Base-by-base conservation (phyloP, 2,329 filamentous ascomycete genomes). In the Fonsecaea monophora region DNA sequence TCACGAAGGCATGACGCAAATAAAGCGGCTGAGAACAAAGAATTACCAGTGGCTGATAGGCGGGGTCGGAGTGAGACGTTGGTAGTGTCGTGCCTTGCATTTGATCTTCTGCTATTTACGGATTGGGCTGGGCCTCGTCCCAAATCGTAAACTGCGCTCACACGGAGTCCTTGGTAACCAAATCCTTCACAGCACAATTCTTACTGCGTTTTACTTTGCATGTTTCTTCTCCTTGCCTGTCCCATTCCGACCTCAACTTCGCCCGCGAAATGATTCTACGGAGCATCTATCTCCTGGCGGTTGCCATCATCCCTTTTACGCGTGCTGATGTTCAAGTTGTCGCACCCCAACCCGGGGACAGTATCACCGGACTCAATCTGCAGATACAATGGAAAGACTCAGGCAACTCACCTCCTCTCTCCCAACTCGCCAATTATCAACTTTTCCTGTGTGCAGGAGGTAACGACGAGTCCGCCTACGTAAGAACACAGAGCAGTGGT, bases 401-500 rank as follows among this genome's bases (percentile, higher is more conserved):
- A 34, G 84, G 84, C 48, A 77, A 77, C 21, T 76, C 80, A 53
- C 86, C 87, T 1, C 74, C 78, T 2, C 74, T 88, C 40, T 74
- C 82, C 7, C 80, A 85, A 64, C 78, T 89, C 50, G 75, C 78
- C 1, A 80, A 81, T 18, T 91, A 87, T 75, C 79, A 85, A 67
- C 76, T 91, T 56, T 85, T 84, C 70, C 78, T 91, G 25, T 86
- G 86, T 73, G 84, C 86, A 6, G 88, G 88, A 62, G 86, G 87
- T 54, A 86, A 89, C 73, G 77, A 79, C 1, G 78, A 77, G 18
- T 78, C 76, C 62, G 78, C 79, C 66, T 80, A 82, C 79, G 82
- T 86, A 77, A 59, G 71, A 50, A 7, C 18, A 40, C 12, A 13
- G 25, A n/a, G 12, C 2, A 37, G 4, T 4, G 34, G 12, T 15